phyloP scores from a whole-genome alignment of 305 asterid genomes.

The Rubia peregrina region DNA sequence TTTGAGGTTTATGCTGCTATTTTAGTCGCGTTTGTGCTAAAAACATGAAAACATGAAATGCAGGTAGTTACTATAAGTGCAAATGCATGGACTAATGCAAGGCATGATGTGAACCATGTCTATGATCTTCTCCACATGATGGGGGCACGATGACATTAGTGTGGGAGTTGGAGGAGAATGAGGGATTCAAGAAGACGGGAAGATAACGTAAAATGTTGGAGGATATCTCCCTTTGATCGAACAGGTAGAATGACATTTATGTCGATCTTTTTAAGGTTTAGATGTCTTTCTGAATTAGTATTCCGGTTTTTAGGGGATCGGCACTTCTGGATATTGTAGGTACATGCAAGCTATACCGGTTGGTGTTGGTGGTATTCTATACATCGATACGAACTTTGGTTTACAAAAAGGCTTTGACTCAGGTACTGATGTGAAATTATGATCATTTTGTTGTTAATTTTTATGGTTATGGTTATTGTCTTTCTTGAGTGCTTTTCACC shows the following conservation, averaged over 20 bases:
- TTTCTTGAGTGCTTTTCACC: too few relatives aligned
- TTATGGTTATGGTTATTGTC: too few relatives aligned
- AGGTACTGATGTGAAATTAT: slow-evolving; percentile 30
- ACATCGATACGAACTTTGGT: slow-evolving; percentile 63
- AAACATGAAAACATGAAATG: slow-evolving; percentile 8
- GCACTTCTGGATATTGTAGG: slow-evolving; percentile 79
- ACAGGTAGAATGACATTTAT: slow-evolving; percentile 38
- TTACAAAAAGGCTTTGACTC: slow-evolving; percentile 68
- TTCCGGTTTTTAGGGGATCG: slow-evolving; percentile 36
- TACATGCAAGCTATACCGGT: slow-evolving; percentile 81
- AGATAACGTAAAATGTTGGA: slow-evolving; percentile 61
- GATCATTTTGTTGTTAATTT: neutral
- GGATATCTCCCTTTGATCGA: slow-evolving; percentile 84
- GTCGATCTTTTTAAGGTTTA: neutral
- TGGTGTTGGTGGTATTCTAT: slow-evolving; percentile 64
- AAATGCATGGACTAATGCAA: slow-evolving; percentile 72
- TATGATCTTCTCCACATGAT: slow-evolving; percentile 88
- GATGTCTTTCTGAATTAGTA: neutral
- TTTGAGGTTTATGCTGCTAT: neutral
- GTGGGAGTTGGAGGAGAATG: slow-evolving; percentile 97
- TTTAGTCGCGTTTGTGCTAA: neutral
- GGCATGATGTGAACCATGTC: slow-evolving; percentile 75
- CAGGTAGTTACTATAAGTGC: slow-evolving; percentile 78
- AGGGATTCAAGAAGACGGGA: slow-evolving; percentile 63
- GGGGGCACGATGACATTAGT: slow-evolving; percentile 76